Base-by-base conservation (phyloP, 1,284 basidiomycete genomes). In the Chondrostereum purpureum region DNA sequence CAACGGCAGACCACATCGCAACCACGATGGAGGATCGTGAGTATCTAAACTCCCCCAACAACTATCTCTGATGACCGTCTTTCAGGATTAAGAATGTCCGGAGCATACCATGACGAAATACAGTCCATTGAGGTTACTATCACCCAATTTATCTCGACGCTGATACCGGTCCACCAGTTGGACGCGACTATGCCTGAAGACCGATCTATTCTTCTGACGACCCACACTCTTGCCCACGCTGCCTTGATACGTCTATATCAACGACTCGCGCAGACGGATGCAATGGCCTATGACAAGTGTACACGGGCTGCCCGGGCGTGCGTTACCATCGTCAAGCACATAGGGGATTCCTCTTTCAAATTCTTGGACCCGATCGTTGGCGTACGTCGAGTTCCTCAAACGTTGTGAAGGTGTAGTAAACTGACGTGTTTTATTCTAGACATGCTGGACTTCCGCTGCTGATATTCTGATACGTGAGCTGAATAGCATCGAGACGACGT, bases 301-400 rank as follows among this genome's bases (percentile, higher is more conserved):
- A 65, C 78, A 39, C 70, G 66, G 44, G 78, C 83, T 17, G 79
- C 81, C 18, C 70, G 77, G 40, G 67, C 75, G 18, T 73, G 75
- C 50, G 71, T 77, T 38, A 65, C 70, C 36, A 64, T 86, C 53
- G 72, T 79, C 54, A 79, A 79, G 55, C 73, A 77, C 49, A 67
- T 85, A 46, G 60, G 69, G 19, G 81, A 85, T 27, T 61, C 72
- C 54, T 83, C 86, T 55, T 83, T 75, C 49, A 71, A 74, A 34
- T 82, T 77, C 58, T 69, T 88, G 22, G 84, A 88, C 64, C 85
- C 85, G 17, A 75, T 86, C 51, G 69, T 87, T 50, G 82, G 80
- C 47, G 83, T 87, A 65, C 53, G 83, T 67, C 12, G 5, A 19
- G 45, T 45, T 43, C 20, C 22, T 35, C 24, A 36, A 13, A 20